Evolutionary conservation across 2,329 filamentous ascomycete species (phyloP).

Genomic region (Pseudocercospora macadamiae): DNA sequence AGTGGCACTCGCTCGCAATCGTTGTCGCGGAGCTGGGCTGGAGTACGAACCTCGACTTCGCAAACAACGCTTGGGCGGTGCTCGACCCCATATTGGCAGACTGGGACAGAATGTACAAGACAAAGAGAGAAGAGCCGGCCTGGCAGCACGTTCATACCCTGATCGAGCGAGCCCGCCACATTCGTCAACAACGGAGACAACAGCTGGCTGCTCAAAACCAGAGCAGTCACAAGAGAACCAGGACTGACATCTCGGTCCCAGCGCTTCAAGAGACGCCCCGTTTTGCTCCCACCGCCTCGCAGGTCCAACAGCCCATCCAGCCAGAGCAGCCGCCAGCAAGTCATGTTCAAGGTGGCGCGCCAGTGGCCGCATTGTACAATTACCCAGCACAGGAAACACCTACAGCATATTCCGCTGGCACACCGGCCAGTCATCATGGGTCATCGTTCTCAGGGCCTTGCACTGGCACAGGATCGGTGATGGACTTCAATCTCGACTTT

Average conservation of each 20-base stretch:
- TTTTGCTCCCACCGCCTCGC: neutral
- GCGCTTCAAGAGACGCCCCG: conserved; percentile 11
- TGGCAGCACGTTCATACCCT: conserved; percentile 36
- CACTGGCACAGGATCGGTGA: neutral
- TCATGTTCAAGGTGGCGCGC: neutral
- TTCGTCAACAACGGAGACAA: conserved; percentile 13
- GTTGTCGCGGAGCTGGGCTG: conserved; percentile 33
- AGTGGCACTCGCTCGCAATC: conserved; percentile 36
- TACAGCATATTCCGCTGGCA: neutral
- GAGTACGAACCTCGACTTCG: conserved; percentile 29
- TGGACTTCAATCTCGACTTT: conserved; percentile 17
- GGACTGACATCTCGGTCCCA: conserved; percentile 5
- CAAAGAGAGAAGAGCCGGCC: conserved; percentile 29
- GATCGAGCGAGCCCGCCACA: conserved; percentile 29
- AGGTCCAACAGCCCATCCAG: neutral
- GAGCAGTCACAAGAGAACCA: conserved; percentile 8
- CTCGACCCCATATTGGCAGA: conserved; percentile 31
- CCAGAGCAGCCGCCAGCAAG: neutral
- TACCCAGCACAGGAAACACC: neutral
- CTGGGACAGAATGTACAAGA: conserved; percentile 32
- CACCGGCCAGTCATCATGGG: conserved; percentile 7
- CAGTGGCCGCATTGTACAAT: neutral
- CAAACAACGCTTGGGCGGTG: conserved; percentile 31
- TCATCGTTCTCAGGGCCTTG: conserved; percentile 2
- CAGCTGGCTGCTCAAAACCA: neutral